Base-by-base conservation (phyloP, 2,329 filamentous ascomycete genomes). In the Paraconiothyrium brasiliense region DNA sequence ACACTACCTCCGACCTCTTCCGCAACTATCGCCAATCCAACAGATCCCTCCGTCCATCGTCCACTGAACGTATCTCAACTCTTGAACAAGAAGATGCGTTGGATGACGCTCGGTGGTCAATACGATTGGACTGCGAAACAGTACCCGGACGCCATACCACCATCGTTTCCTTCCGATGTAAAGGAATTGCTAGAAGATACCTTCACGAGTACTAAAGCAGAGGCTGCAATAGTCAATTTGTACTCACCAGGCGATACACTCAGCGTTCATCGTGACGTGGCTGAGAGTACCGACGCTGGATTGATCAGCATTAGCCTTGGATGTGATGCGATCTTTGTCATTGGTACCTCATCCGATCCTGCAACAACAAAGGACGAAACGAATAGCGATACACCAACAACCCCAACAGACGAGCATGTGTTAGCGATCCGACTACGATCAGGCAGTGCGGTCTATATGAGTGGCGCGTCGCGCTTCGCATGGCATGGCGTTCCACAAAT, bases 401-500 rank as follows among this genome's bases (percentile, higher is more conserved):
- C 22, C 8, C 24, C 30, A 24, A 52, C 1, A 27, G 61, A 58
- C 60, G 73, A 78, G 11, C 73, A 49, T 34, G 65, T 60, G 22
- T 66, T 62, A 34, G 62, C 43, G 22, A 55, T 78, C 1, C 61
- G 75, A 24, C 82, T 98, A 41, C 85, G 89, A 27, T 97, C 93
- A 0, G 94, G 95, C 0, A 94, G 97, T 80, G 93, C 89, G 0
- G 88, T 98, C 0, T 93, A 96, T 73, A 98, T 99, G 94, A 89
- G 87, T 54, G 86, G 90, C 22, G 84, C 88, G 60, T 90, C 92
- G 4, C 85, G 95, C 47, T 97, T 93, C 79, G 94, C 94, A 2
- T 98, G 94, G 94, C 95, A 98, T 80, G 94, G 92, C 13, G 93
- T 98, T 13, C 94, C 95, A 6, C 95, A 94, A 76, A 90, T 98